These are phyloP conservation scores for Tulasnella sp. DNA, from an alignment of 768 basidiomycete species.

Conservation along the genomic window DNA sequence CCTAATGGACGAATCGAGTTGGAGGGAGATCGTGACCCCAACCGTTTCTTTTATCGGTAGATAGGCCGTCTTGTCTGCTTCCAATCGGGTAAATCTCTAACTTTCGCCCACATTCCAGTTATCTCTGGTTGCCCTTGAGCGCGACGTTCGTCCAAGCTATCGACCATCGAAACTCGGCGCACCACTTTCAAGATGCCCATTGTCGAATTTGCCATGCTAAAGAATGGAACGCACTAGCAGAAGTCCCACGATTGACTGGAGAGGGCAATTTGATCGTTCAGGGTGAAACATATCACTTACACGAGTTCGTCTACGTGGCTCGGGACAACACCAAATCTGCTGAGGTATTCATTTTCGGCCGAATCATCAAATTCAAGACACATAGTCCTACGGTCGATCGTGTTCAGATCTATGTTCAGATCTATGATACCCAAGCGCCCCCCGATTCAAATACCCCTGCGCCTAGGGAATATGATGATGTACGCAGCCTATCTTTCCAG, in stretches of 20 bases:
- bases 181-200: conserved; percentile 35
- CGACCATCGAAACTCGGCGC: conserved; percentile 20
- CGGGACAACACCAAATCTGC: conserved; percentile 25
- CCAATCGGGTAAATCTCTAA: conserved; percentile 24
- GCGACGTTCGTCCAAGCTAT: background rate
- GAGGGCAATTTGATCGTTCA: conserved; percentile 36
- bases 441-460: background rate
- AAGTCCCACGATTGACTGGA: conserved; percentile 25
- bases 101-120: conserved; percentile 47
- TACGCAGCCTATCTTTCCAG: background rate
- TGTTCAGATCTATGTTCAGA: background rate
- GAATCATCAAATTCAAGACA: conserved; percentile 31
- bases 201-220: background rate
- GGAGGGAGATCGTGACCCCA: too few species aligned
- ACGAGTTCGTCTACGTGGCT: conserved; percentile 50
- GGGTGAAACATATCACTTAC: conserved; percentile 42
- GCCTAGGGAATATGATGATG: conserved; percentile 5
- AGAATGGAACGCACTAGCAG: conserved; percentile 27
- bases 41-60: too few species aligned
- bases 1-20: too few species aligned
- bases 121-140: background rate
- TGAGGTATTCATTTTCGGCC: conserved; percentile 48
- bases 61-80: conserved; percentile 17
- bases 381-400: background rate
- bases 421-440: background rate